phyloP scores from a whole-genome alignment of 352 stramenopile genomes.

The Pythium brachiatum region DNA sequence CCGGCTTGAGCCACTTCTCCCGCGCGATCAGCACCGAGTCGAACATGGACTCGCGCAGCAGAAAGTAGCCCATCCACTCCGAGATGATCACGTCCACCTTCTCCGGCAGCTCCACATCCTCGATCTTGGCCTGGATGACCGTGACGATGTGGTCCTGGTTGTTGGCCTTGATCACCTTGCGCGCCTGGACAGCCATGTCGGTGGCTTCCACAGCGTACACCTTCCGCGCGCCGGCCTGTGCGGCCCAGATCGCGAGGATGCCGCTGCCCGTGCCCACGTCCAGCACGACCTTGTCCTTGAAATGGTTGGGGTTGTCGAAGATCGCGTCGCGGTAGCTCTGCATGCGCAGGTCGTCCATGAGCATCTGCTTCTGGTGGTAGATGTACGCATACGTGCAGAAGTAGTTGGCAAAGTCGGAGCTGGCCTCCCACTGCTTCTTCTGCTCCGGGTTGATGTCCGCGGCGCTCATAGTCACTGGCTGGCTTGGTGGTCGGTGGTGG shows the following conservation, averaged over 20 bases:
- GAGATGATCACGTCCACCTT: slow-evolving; percentile 99
- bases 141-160: slow-evolving; percentile 95
- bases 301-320: slow-evolving; percentile 96
- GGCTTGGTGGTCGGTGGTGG: not conserved
- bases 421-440: slow-evolving; percentile 83
- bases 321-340: slow-evolving; percentile 98
- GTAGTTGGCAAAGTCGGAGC: slow-evolving; percentile 89
- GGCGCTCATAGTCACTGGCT: slow-evolving; percentile 13
- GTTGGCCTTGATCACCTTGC: slow-evolving; percentile 96
- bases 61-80: slow-evolving; percentile 99
- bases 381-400: slow-evolving; percentile 91
- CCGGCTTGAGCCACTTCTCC: slow-evolving; percentile 96
- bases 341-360: slow-evolving; percentile 99
- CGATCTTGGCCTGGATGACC: slow-evolving; percentile 98
- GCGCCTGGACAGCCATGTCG: slow-evolving; percentile 97
- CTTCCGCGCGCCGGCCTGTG: slow-evolving; percentile 96
- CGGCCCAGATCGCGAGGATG: slow-evolving; percentile 98
- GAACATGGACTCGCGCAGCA: slow-evolving; percentile 99
- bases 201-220: slow-evolving; percentile 98
- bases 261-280: slow-evolving; percentile 99
- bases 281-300: slow-evolving; percentile 99
- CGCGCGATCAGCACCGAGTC: slow-evolving; percentile 97
- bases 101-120: slow-evolving; percentile 96
- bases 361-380: slow-evolving; percentile 98
- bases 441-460: slow-evolving; percentile 65